These are phyloP conservation scores for Exutisphaerella laricina DNA, from an alignment of 2,329 filamentous ascomycete species.

Conservation along the genomic window DNA sequence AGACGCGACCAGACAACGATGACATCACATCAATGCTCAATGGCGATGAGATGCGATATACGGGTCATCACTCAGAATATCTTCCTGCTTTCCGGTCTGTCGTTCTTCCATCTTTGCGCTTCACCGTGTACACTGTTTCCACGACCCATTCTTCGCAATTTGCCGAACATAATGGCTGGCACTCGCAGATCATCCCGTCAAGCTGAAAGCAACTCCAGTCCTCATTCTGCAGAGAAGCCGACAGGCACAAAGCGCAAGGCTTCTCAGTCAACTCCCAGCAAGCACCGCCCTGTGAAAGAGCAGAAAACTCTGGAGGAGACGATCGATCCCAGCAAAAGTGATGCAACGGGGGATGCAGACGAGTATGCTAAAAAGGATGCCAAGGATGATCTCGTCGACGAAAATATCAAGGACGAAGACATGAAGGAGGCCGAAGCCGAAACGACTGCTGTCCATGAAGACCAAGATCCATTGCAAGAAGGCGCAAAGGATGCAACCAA, in stretches of 20 bases:
- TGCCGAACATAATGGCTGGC: conserved; percentile 6
- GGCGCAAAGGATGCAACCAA: conserved; percentile 9
- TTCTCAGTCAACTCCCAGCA: conserved; percentile 34
- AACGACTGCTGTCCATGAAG: conserved; percentile 11
- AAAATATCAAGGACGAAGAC: conserved; percentile 26
- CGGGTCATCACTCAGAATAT: background rate
- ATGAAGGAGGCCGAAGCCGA: conserved; percentile 23
- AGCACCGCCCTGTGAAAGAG: conserved; percentile 39
- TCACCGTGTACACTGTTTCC: background rate
- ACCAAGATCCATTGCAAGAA: conserved; percentile 3
- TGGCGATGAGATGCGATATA: background rate
- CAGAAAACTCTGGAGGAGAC: conserved; percentile 53
- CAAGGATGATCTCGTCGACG: conserved; percentile 10
- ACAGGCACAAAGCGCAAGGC: conserved; percentile 37
- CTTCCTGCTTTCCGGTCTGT: background rate
- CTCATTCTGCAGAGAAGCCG: conserved; percentile 14
- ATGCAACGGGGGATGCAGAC: too few species aligned
- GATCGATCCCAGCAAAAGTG: conserved; percentile 15
- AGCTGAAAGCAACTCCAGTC: conserved; percentile 6
- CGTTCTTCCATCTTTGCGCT: background rate
- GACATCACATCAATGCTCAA: conserved; percentile 4
- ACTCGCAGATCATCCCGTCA: conserved; percentile 12
- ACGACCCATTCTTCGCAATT: background rate
- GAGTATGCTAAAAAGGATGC: conserved; percentile 7
- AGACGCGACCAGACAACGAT: background rate